Evolutionary conservation across 345 rosid genomes (phyloP), one percentile per base, ranked within the genome.

Genomic region (Heritiera fomes): DNA sequence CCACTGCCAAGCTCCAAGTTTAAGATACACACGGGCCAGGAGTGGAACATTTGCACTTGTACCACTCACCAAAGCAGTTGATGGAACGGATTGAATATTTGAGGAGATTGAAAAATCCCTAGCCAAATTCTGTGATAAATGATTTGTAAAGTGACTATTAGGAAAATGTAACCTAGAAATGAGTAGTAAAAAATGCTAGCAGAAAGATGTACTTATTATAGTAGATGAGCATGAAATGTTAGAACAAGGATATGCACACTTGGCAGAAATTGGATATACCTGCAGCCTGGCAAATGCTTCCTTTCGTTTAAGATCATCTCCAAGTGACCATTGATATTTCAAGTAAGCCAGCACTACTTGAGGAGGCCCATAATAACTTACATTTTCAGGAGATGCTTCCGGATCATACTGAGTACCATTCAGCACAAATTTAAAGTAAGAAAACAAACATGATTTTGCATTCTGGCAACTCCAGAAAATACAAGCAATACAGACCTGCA

Each of bases 291-390:
- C 61, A 90, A 92, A 96, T 65, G 99, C 93, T 82, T 94, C 98
- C 88, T 90, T 94, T 77, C 97, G 89, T 89, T 94, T 94, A 75
- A 81, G 89, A 82, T 96, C 99, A 78, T 96, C 99, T 62, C 99
- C 99, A 79, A 96, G 95, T 61, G 98, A 94, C 99, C 99, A 96
- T 67, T 92, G 99, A 77, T 92, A 96, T 80, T 92, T 89, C 80
- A 96, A 85, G 90, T 96, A 96, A 73, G 93, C 95, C 71, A 92
- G 87, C 90, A 94, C 91, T 80, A 96, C 99, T 91, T 96, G 97
- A 75, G 99, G 97, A 77, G 97, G 97, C 63, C 98, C 98, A 75
- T 89, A 93, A 84, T 89, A 94, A 61, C 83, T 89, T 78, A 89
- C 85, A 83, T 84, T 86, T 80, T 94, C 94, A 63, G 91, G 88